Evolutionary conservation across 2,329 filamentous ascomycete genomes (phyloP), one percentile per base, ranked within the genome.

Genomic region (Septoria linicola): DNA sequence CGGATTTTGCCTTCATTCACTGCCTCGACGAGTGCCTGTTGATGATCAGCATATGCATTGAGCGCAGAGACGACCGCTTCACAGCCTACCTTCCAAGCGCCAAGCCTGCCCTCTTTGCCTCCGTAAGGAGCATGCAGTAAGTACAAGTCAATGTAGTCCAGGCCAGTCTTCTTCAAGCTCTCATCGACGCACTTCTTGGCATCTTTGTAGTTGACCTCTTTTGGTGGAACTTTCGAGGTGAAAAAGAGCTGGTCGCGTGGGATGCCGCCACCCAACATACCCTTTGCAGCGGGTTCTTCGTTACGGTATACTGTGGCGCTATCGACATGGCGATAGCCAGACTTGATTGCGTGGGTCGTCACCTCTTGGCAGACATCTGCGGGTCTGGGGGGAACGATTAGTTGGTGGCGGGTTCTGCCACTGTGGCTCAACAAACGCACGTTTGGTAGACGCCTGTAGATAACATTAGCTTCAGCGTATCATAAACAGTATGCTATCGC

Each of bases 121-220:
- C 77, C 76, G 55, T 78, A 80, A 0, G 78, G 78, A 7, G 76
- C 72, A 57, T 81, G 78, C 20, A 81, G 64, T 1, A 81, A 70
- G 51, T 76, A 77, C 30, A 72, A 56, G 53, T 74, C 72, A 23
- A 74, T 68, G 51, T 75, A 74, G 10, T 67, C 63, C 8, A 74
- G 63, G 1, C 80, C 79, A 0, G 83, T 81, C 53, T 82, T 76
- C 45, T 76, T 70, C 17, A 91, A 72, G 13, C 83, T 86, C 46
- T 77, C 72, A 57, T 84, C 72, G 57, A 95, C 77, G 58, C 83
- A 79, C 13, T 75, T 74, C 67, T 82, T 83, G 17, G 86, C 79
- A 51, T 74, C 78, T 11, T 84, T 78, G 63, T 92, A 93, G 55
- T 76, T 77, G 63, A 81, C 74, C 2, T 65, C 58, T 10, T 65